Evolutionary conservation across 2,329 filamentous ascomycete species (phyloP).

Genomic region (Trichophyton rubrum): DNA sequence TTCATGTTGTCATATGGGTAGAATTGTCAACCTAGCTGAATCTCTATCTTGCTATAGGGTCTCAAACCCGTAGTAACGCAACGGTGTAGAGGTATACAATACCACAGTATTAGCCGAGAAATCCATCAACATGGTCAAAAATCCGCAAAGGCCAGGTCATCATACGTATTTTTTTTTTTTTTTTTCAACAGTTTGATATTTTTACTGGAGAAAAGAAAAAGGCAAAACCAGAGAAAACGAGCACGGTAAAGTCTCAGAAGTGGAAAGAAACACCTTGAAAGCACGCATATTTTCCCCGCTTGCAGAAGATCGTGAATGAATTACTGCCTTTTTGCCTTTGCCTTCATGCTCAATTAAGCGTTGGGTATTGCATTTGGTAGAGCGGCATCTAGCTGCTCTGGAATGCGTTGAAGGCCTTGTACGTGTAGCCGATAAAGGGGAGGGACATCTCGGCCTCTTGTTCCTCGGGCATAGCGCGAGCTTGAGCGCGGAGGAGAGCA

Average conservation of each 20-base stretch:
- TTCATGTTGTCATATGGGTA: neutral
- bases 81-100: neutral
- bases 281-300: neutral
- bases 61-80: neutral
- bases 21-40: neutral
- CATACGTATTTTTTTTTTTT: neutral
- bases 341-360: neutral
- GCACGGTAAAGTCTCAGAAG: neutral
- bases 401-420: slow-evolving; percentile 83
- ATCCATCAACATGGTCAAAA: neutral
- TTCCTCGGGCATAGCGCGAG: slow-evolving; percentile 57
- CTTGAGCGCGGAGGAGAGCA: slow-evolving; percentile 72
- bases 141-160: neutral
- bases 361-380: neutral
- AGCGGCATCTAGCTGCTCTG: slow-evolving; percentile 24
- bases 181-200: neutral
- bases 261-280: neutral
- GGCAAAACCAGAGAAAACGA: neutral
- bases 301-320: neutral
- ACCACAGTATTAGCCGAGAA: neutral
- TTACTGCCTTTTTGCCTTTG: neutral
- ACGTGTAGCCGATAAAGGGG: slow-evolving; percentile 93
- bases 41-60: neutral
- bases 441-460: slow-evolving; percentile 89
- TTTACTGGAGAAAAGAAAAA: neutral